Evolutionary conservation across 2,329 filamentous ascomycete genomes (phyloP).

Genomic region (Fusarium duplospermum): DNA sequence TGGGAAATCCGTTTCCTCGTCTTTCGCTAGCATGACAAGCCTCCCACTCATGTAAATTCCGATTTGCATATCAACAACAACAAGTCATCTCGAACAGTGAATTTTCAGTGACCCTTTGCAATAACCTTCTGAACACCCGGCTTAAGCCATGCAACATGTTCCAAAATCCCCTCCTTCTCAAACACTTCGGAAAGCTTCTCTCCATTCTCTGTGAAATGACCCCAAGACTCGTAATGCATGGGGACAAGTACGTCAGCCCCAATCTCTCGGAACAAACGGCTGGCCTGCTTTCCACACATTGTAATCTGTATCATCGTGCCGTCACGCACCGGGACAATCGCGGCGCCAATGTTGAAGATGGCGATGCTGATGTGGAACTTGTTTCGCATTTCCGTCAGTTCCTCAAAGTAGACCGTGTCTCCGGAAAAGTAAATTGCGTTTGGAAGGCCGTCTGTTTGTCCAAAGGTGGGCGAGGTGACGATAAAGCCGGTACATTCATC

Average conservation of each 20-base stretch:
- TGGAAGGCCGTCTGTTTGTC: background rate
- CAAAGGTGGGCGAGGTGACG: background rate
- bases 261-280: background rate
- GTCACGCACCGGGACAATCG: background rate
- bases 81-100: background rate
- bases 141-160: background rate
- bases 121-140: background rate
- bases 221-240: slow-evolving; percentile 22
- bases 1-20: too few species aligned
- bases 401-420: slow-evolving; percentile 8
- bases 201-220: slow-evolving; percentile 2
- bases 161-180: background rate
- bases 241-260: slow-evolving; percentile 5
- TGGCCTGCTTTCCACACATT: slow-evolving; percentile 9
- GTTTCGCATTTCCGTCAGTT: background rate
- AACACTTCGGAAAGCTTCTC: background rate
- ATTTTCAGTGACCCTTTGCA: background rate
- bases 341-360: slow-evolving; percentile 4
- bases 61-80: background rate
- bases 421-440: slow-evolving; percentile 16
- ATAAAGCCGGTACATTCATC: background rate
- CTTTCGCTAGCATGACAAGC: too few species aligned
- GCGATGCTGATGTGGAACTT: slow-evolving; percentile 6
- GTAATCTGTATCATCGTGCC: slow-evolving; percentile 4
- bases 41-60: background rate